These are phyloP conservation scores for Hygrophoropsis aurantiaca DNA, from an alignment of 768 basidiomycete species.

Conservation along the genomic window DNA sequence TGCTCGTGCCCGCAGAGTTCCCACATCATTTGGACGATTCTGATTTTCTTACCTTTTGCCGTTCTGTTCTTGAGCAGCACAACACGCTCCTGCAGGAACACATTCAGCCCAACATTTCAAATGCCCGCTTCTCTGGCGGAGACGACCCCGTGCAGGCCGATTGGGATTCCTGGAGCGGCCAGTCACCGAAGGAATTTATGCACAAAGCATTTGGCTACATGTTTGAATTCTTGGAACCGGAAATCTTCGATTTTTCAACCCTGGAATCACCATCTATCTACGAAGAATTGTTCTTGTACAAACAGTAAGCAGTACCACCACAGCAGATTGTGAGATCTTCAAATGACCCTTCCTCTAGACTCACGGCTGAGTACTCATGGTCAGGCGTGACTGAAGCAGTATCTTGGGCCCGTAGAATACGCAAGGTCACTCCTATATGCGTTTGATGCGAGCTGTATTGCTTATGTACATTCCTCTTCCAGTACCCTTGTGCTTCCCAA, in stretches of 20 bases:
- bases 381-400: not conserved
- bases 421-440: not conserved
- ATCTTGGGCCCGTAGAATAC: not conserved
- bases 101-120: too few species aligned
- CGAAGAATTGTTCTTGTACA: conserved; percentile 1
- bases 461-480: not conserved
- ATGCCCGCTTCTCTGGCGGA: not conserved
- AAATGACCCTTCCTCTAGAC: not conserved
- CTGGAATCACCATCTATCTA: not conserved
- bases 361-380: too few species aligned
- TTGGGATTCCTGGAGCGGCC: conserved; percentile 4
- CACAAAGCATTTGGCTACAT: not conserved
- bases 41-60: conserved; percentile 2
- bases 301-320: not conserved
- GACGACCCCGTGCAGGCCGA: not conserved
- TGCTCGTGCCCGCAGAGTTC: not conserved
- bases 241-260: not conserved
- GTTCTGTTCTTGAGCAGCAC: not conserved
- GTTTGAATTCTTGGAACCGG: conserved; percentile 3
- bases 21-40: not conserved
- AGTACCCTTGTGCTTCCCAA: not conserved
- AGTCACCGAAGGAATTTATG: not conserved
- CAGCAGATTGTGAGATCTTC: not conserved
- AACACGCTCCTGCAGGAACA: not conserved
- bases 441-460: not conserved